phyloP scores from a whole-genome alignment of 179 eudicot species.

The Nepenthes alata region DNA sequence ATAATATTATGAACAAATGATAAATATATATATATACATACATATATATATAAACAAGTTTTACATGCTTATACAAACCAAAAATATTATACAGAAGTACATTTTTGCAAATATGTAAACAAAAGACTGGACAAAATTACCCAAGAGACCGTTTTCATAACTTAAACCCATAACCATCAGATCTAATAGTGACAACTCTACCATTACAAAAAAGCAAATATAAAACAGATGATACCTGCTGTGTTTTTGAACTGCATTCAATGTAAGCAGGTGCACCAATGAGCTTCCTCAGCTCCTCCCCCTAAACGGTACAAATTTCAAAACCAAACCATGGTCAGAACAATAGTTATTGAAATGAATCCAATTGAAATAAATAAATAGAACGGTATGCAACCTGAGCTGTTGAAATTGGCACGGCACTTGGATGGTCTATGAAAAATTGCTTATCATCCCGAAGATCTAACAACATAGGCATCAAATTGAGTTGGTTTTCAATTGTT shows the following conservation, averaged over 20 bases:
- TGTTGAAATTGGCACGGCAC: slow-evolving; percentile 73
- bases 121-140: too few species aligned
- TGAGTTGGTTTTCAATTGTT: slow-evolving; percentile 7
- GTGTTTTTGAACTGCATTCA: slow-evolving; percentile 91
- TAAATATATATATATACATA: too few species aligned
- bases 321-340: not conserved
- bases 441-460: slow-evolving; percentile 94
- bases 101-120: too few species aligned
- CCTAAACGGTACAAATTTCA: slow-evolving; percentile 25
- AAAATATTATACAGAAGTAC: too few species aligned
- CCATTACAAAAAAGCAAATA: not conserved
- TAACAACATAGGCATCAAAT: slow-evolving; percentile 20
- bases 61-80: too few species aligned
- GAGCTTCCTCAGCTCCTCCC: slow-evolving; percentile 68
- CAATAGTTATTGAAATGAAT: not conserved
- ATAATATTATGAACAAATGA: too few species aligned
- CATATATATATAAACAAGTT: too few species aligned
- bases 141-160: too few species aligned
- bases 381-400: slow-evolving; percentile 40
- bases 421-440: slow-evolving; percentile 77
- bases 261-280: slow-evolving; percentile 76
- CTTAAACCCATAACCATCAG: too few species aligned
- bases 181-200: too few species aligned
- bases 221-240: slow-evolving; percentile 33
- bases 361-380: not conserved